A percentile compares a stretch with the other conserved stretches of the same genome.
These are phyloP conservation scores for Asterochloris erici DNA, from an alignment of 139 green algal genomes.

Conservation along the genomic window DNA sequence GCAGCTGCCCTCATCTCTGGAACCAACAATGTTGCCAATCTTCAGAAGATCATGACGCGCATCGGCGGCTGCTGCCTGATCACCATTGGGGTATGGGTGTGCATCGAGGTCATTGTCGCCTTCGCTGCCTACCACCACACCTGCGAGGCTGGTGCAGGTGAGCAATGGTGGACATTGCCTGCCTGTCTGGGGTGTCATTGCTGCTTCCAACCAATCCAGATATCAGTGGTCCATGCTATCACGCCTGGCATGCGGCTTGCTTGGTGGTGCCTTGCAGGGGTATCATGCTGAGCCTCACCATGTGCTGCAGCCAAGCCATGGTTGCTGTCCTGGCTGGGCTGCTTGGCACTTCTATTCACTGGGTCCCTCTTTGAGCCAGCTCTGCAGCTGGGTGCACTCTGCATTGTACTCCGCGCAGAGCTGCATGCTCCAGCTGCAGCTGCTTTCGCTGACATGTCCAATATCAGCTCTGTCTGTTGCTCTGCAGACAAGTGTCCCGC, in stretches of 20 bases:
- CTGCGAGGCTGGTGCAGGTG: constrained; percentile 60
- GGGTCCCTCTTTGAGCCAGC: not conserved
- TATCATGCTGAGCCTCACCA: not conserved
- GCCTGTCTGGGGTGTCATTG: not conserved
- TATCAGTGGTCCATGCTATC: not conserved
- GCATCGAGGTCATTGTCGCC: constrained; percentile 74
- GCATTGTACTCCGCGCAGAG: not conserved
- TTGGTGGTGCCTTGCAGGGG: not conserved
- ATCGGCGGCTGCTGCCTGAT: constrained; percentile 81
- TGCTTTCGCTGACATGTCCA: not conserved
- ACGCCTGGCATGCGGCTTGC: no score
- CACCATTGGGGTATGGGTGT: constrained; percentile 69
- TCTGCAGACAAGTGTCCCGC: constrained; percentile 71
- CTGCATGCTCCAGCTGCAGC: not conserved
- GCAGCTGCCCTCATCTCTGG: constrained; percentile 70
- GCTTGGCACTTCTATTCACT: not conserved
- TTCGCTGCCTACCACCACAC: constrained; percentile 67
- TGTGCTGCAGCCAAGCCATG: not conserved
- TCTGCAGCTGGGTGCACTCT: not conserved
- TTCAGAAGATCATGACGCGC: constrained; percentile 83
- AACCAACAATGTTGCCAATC: constrained; percentile 78
- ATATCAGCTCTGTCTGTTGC: not conserved
- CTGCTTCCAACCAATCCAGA: not conserved
- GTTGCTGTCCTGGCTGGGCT: not conserved
- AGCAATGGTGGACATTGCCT: not conserved